Percentiles rank a stretch among this genome's conserved stretches.
Evolutionary conservation across 2,329 filamentous ascomycete genomes (phyloP).

Genomic region (Amphichorda felina): DNA sequence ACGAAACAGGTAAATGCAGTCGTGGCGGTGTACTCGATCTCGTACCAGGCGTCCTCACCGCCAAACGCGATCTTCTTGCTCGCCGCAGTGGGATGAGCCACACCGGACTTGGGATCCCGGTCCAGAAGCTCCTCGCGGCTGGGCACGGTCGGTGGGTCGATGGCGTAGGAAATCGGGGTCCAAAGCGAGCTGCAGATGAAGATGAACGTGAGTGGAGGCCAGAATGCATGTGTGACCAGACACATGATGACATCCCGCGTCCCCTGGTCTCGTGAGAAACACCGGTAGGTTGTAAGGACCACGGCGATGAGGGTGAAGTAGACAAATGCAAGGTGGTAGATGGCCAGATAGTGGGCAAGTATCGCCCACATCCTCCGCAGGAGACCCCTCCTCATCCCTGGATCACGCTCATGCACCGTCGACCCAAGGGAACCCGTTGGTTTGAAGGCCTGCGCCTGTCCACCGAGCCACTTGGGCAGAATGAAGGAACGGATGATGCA

Average conservation of each 20-base stretch:
- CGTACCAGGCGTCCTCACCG: slow-evolving; percentile 41
- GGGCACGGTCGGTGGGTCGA: slow-evolving; percentile 45
- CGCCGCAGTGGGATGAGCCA: slow-evolving; percentile 35
- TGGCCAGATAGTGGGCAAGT: slow-evolving; percentile 41
- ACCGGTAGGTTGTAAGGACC: slow-evolving; percentile 36
- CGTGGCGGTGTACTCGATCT: slow-evolving; percentile 38
- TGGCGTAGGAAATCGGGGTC: slow-evolving; percentile 48
- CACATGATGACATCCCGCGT: slow-evolving; percentile 31
- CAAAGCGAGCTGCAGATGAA: slow-evolving; percentile 42
- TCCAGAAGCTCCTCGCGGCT: slow-evolving; percentile 44
- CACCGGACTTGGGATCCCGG: slow-evolving; percentile 40
- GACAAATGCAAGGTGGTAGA: slow-evolving; percentile 42
- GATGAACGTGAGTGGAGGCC: slow-evolving; percentile 48
- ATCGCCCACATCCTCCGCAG: slow-evolving; percentile 40
- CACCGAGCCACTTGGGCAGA: slow-evolving; percentile 47
- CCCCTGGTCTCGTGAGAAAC: slow-evolving; percentile 25
- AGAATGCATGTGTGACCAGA: slow-evolving; percentile 48
- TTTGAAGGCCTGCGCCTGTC: slow-evolving; percentile 45
- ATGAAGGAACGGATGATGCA: slow-evolving; percentile 46
- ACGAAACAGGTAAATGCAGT: slow-evolving; percentile 36
- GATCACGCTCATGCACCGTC: slow-evolving; percentile 45
- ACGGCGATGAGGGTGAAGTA: slow-evolving; percentile 39
- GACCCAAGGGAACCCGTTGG: slow-evolving; percentile 46
- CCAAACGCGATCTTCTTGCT: slow-evolving; percentile 45
- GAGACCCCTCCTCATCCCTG: slow-evolving; percentile 37